Percentiles rank a stretch among this genome's conserved stretches.
These are phyloP conservation scores for Trichoderma pleuroti DNA, from an alignment of 2,329 filamentous ascomycete species.

Conservation along the genomic window DNA sequence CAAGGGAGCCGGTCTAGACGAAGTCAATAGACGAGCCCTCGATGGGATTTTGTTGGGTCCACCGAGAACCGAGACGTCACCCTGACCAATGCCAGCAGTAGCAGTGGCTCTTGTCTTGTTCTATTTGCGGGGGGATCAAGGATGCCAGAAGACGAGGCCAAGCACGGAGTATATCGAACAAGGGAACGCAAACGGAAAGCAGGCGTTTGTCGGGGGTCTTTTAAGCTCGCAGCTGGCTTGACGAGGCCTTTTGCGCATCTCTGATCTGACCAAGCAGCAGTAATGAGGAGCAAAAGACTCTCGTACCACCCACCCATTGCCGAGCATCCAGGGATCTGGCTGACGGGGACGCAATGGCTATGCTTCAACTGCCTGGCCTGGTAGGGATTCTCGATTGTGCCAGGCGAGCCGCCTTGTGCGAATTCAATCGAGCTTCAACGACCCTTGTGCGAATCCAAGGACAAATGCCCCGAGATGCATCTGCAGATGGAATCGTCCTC, in stretches of 20 bases:
- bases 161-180: not conserved
- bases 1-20: not conserved
- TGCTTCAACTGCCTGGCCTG: not conserved
- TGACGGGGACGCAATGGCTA: not conserved
- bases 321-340: conserved; percentile 3
- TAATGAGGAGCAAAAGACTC: not conserved
- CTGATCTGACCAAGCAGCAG: not conserved
- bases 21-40: not conserved
- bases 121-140: not conserved
- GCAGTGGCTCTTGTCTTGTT: not conserved
- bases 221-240: not conserved
- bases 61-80: not conserved
- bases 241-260: not conserved
- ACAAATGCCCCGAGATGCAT: not conserved
- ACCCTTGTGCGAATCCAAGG: not conserved
- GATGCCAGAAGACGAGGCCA: not conserved
- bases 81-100: not conserved
- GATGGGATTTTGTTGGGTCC: conserved; percentile 6
- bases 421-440: not conserved
- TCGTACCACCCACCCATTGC: not conserved
- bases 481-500: not conserved
- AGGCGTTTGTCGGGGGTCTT: not conserved
- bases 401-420: not conserved
- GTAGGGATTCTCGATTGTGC: not conserved
- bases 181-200: not conserved